Conservation (phyloP, 2,329 filamentous ascomycete genomes). For the Davidsoniella virescens region DNA sequence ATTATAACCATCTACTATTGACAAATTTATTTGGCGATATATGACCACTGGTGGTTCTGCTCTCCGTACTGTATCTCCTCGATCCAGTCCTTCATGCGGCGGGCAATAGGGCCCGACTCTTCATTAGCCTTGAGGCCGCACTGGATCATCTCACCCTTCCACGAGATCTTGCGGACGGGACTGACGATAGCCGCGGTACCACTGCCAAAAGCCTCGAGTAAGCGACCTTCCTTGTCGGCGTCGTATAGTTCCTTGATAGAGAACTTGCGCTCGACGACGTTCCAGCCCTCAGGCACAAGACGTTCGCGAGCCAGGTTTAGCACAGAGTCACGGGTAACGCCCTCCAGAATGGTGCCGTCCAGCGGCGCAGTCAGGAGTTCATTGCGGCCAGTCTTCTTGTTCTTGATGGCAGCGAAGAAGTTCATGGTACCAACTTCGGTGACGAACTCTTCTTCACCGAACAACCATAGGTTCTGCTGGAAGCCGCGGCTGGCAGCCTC, state of each 20-base stretch:
- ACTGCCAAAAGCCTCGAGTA: constrained; percentile 85
- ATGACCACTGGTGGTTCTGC: constrained; percentile 83
- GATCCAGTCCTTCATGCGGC: constrained; percentile 91
- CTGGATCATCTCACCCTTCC: constrained; percentile 64
- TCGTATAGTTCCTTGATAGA: constrained; percentile 76
- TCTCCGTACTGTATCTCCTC: constrained; percentile 92
- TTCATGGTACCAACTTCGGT: constrained; percentile 99
- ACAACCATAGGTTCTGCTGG: constrained; percentile 97
- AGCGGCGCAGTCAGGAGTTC: constrained; percentile 90
- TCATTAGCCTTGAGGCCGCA: constrained; percentile 68
- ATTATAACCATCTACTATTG: too few relatives aligned
- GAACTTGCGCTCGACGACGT: constrained; percentile 74
- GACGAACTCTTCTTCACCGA: constrained; percentile 85
- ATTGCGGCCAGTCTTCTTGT: constrained; percentile 76
- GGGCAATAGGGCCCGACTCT: constrained; percentile 76
- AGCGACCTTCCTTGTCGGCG: constrained; percentile 65
- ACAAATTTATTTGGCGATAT: constrained; percentile 23
- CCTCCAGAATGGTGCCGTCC: constrained; percentile 91
- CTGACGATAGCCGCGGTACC: constrained; percentile 91
- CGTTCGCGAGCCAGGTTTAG: constrained; percentile 73
- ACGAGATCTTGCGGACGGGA: constrained; percentile 77
- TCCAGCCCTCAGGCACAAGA: constrained; percentile 75
- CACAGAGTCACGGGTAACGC: constrained; percentile 84
- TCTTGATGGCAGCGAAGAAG: constrained; percentile 73
- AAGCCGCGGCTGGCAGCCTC: constrained; percentile 81